A percentile compares a stretch with the other conserved stretches of the same genome.
phyloP scores from a whole-genome alignment of 2,329 filamentous ascomycete species.

The Lachnum nothofagi region DNA sequence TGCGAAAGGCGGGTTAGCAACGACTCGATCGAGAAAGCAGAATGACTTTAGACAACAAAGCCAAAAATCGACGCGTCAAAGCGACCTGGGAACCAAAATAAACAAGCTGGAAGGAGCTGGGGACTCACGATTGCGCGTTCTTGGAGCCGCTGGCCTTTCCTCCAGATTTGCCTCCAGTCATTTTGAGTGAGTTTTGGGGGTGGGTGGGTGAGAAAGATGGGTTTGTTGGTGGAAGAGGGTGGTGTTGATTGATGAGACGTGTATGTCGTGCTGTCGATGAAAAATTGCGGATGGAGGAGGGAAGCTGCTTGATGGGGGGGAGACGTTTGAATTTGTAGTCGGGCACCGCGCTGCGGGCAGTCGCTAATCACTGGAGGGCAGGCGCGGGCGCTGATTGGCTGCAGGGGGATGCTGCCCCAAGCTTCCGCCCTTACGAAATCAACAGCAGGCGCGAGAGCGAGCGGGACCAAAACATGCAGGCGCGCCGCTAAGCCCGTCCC shows the following conservation, averaged over 20 bases:
- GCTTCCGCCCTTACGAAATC: slow-evolving; percentile 1
- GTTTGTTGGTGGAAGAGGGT: slow-evolving; percentile 14
- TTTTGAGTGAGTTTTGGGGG: slow-evolving; percentile 61
- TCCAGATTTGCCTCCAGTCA: slow-evolving; percentile 99
- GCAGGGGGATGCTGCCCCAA: background rate
- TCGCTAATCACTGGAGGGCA: slow-evolving; percentile 12
- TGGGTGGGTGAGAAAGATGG: slow-evolving; percentile 32
- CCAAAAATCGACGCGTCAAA: slow-evolving; percentile 39
- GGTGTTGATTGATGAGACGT: slow-evolving; percentile 7
- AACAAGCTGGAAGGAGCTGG: slow-evolving; percentile 9
- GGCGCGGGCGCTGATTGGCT: slow-evolving; percentile 9
- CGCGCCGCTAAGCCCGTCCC: slow-evolving; percentile 1
- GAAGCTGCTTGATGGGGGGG: slow-evolving; percentile 4
- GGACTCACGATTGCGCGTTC: slow-evolving; percentile 95
- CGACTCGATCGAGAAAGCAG: background rate
- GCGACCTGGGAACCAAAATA: slow-evolving; percentile 1
- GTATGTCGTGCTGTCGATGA: slow-evolving; percentile 18
- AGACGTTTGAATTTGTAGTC: slow-evolving; percentile 14
- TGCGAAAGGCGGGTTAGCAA: slow-evolving; percentile 46
- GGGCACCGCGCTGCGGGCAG: slow-evolving; percentile 9
- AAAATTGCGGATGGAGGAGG: slow-evolving; percentile 19
- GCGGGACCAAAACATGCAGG: slow-evolving; percentile 8
- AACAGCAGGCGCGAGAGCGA: too few species aligned
- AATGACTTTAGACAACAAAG: background rate
- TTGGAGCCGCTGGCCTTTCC: slow-evolving; percentile 99